phyloP scores from a whole-genome alignment of 495 filamentous ascomycete species.

The Xylaria cubensis region DNA sequence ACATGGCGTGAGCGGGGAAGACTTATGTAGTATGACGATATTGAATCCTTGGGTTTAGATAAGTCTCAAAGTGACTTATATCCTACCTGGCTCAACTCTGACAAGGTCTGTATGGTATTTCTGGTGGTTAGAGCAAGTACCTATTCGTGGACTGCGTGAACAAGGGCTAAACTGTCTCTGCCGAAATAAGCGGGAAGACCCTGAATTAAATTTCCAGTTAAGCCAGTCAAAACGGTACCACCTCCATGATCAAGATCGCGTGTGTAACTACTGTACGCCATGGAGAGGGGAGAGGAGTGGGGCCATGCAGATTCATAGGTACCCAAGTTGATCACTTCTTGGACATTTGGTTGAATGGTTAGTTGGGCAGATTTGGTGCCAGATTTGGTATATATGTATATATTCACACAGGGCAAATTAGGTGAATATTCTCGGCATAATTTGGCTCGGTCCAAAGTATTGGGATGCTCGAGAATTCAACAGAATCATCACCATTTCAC shows the following conservation, averaged over 20 bases:
- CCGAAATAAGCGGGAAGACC: conserved; percentile 17
- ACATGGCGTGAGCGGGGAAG: not conserved
- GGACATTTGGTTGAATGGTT: conserved; percentile 6
- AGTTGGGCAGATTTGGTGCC: conserved; percentile 10
- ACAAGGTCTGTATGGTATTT: not conserved
- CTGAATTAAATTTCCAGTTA: conserved; percentile 14
- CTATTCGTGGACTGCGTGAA: not conserved
- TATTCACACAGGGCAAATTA: not conserved
- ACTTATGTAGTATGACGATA: not conserved
- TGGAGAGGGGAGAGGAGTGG: not conserved
- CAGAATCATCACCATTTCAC: not conserved
- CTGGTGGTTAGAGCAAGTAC: not conserved
- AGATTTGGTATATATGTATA: not conserved
- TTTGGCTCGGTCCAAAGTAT: not conserved
- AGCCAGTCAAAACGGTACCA: conserved; percentile 6
- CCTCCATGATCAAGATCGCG: conserved; percentile 2
- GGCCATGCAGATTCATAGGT: not conserved
- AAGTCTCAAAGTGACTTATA: not conserved
- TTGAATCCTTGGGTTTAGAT: not conserved
- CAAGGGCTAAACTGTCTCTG: not conserved
- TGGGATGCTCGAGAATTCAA: not conserved
- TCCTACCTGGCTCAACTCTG: not conserved
- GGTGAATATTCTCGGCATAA: not conserved
- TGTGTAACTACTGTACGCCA: not conserved
- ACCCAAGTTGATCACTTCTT: conserved; percentile 5